A percentile compares a stretch with the other conserved stretches of the same genome.
Conservation (phyloP, 106 monocot genomes). For the Posidonia australis region DNA sequence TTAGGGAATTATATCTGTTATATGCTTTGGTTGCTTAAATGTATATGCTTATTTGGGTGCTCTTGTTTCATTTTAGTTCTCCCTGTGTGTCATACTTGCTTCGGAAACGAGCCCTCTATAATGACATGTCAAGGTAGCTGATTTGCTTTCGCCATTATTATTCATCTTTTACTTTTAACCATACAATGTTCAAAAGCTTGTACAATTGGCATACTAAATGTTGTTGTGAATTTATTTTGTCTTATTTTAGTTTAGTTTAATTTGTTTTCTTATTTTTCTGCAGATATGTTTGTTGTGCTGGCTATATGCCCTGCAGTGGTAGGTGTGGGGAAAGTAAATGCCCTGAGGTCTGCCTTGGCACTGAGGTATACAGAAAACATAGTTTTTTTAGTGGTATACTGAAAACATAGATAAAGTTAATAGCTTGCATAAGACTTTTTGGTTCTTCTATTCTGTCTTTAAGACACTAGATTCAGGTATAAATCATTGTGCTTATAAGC, state of each 20-base stretch:
- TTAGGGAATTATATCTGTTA: neutral
- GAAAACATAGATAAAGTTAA: neutral
- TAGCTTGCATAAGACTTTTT: too few species aligned
- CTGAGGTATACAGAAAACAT: constrained; percentile 42
- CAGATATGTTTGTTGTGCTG: constrained; percentile 94
- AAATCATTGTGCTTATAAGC: too few species aligned
- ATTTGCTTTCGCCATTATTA: neutral
- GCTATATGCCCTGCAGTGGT: constrained; percentile 91
- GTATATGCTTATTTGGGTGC: neutral
- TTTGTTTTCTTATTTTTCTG: constrained; percentile 3
- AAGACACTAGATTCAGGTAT: too few species aligned
- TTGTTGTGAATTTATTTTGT: neutral
- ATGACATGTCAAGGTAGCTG: constrained; percentile 95
- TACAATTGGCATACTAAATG: neutral
- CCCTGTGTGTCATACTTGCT: constrained; percentile 98
- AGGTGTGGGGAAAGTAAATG: constrained; percentile 77
- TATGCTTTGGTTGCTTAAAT: neutral
- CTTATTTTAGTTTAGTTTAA: neutral
- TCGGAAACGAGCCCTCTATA: constrained; percentile 92
- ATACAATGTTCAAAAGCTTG: neutral
- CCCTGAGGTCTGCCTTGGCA: constrained; percentile 83
- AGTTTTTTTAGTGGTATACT: neutral
- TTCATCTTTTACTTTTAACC: neutral
- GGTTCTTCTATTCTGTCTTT: too few species aligned
- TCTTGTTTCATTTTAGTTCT: constrained; percentile 35